These are phyloP conservation scores for Penicillium cataractarum DNA, from an alignment of 495 filamentous ascomycete species.

Conservation along the genomic window DNA sequence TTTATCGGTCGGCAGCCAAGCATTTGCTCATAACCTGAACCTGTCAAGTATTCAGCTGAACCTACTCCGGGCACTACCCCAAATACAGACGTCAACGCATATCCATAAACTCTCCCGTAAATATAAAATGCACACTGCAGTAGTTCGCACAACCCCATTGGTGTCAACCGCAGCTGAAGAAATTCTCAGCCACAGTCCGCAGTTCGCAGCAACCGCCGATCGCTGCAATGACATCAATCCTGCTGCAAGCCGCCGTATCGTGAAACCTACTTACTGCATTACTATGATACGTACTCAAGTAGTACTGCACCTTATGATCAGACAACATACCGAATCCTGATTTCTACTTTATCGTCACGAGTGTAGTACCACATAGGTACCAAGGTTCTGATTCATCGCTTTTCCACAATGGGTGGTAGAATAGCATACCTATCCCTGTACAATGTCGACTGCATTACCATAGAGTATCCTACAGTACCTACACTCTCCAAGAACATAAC, in stretches of 20 bases:
- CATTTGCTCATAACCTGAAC: too few species aligned
- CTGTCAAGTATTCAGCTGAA: background rate
- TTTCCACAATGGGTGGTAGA: too few species aligned
- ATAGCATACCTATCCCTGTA: too few species aligned
- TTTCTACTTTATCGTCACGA: background rate
- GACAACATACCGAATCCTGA: background rate
- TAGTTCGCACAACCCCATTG: background rate
- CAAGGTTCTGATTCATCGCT: too few species aligned
- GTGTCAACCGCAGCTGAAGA: conserved; percentile 1
- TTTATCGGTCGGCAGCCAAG: background rate
- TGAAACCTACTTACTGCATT: background rate
- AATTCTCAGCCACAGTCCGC: conserved; percentile 3
- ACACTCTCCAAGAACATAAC: background rate
- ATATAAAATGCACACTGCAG: background rate
- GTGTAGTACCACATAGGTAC: too few species aligned
- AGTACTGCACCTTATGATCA: too few species aligned
- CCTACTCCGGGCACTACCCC: too few species aligned
- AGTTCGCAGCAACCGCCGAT: conserved; percentile 9
- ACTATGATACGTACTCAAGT: too few species aligned
- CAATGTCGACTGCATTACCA: too few species aligned
- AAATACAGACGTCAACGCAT: too few species aligned
- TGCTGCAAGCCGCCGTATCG: background rate
- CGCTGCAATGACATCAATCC: conserved; percentile 2
- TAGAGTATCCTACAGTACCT: too few species aligned
- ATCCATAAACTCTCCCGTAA: background rate